Conservation (phyloP, 2,329 filamentous ascomycete genomes). For the Aureobasidium sp. region DNA sequence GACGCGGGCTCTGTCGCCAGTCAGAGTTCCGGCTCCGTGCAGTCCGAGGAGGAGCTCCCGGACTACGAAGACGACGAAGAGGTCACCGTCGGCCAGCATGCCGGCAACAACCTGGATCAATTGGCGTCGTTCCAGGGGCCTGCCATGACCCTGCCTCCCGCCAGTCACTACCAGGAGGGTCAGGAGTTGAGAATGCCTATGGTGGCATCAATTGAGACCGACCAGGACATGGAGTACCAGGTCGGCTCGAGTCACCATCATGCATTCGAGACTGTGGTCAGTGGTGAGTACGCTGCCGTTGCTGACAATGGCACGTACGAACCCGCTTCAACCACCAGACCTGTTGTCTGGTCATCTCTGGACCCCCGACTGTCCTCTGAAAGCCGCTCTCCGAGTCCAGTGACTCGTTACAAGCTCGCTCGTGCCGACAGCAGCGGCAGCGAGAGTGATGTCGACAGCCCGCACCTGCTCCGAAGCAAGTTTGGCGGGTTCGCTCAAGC, state of each 20-base stretch:
- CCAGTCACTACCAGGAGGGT: not conserved
- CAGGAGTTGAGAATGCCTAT: not conserved
- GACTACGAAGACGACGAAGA: constrained; percentile 5
- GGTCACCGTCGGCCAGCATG: not conserved
- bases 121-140: not conserved
- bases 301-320: constrained; percentile 1
- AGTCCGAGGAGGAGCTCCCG: constrained; percentile 2
- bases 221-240: not conserved
- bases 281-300: constrained; percentile 1
- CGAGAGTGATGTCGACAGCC: not conserved
- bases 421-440: constrained; percentile 10
- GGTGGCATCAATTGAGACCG: constrained; percentile 5
- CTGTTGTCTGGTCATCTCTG: constrained; percentile 6
- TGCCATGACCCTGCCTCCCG: not conserved
- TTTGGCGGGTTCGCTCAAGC: constrained; percentile 2
- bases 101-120: not conserved
- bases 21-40: not conserved
- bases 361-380: not conserved
- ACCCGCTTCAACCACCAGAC: not conserved
- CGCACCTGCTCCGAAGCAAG: not conserved
- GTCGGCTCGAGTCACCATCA: not conserved
- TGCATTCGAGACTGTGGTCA: not conserved
- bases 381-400: constrained; percentile 1
- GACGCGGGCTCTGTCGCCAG: not conserved
- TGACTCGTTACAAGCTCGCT: not conserved